Evolutionary conservation across 1,284 basidiomycete genomes (phyloP).

Genomic region (Malassezia obtusa): DNA sequence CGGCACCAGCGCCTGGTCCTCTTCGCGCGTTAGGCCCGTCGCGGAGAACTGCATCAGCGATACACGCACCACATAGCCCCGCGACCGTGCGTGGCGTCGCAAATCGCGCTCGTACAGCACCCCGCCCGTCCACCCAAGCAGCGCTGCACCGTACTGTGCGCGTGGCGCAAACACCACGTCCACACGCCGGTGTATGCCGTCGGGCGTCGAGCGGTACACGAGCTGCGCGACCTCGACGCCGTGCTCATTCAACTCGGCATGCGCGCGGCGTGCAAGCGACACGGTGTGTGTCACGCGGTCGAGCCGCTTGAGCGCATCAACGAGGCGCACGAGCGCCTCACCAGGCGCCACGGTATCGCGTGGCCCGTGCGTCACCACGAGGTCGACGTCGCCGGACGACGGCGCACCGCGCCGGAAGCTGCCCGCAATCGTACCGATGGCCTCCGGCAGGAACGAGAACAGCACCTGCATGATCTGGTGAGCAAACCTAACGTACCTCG

Average conservation of each 20-base stretch:
- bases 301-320: neutral
- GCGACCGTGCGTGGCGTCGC: constrained; percentile 12
- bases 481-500: neutral
- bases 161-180: constrained; percentile 16
- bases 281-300: neutral
- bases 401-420: constrained; percentile 19
- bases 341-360: neutral
- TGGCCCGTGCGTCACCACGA: constrained; percentile 5
- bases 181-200: constrained; percentile 10
- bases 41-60: constrained; percentile 4
- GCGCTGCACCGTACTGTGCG: constrained; percentile 13
- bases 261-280: constrained; percentile 1
- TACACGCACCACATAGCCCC: constrained; percentile 7
- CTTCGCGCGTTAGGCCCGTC: constrained; percentile 2
- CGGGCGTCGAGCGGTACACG: constrained; percentile 4
- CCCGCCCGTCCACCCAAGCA: constrained; percentile 20
- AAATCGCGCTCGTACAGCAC: constrained; percentile 19
- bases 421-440: constrained; percentile 10
- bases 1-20: neutral
- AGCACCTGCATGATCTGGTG: constrained; percentile 10
- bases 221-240: constrained; percentile 18
- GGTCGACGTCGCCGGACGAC: constrained; percentile 17
- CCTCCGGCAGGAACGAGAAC: constrained; percentile 5
- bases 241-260: neutral
- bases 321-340: neutral